A percentile compares a stretch with the other conserved stretches of the same genome.
These are phyloP conservation scores for Kwoniella europaea DNA, from an alignment of 768 basidiomycete genomes.

Conservation along the genomic window DNA sequence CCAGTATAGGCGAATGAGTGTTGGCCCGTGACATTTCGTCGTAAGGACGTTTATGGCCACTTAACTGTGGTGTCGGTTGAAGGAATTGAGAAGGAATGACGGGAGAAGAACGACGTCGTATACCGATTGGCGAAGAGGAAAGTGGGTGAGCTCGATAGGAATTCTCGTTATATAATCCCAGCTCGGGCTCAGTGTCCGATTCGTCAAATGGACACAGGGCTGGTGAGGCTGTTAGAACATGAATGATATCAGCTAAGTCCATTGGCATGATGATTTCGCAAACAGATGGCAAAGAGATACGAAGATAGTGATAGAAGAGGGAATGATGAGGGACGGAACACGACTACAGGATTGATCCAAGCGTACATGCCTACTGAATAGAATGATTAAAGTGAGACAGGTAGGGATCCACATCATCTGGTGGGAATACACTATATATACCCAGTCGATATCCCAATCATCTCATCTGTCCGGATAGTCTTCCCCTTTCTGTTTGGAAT, in stretches of 20 bases:
- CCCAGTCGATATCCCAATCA: neutral
- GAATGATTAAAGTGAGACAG: neutral
- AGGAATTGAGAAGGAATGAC: conserved; percentile 17
- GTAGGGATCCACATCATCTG: neutral
- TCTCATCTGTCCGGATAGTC: neutral
- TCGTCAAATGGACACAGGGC: neutral
- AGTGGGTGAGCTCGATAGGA: neutral
- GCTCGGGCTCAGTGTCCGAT: neutral
- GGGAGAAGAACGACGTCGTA: neutral
- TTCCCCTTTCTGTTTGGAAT: neutral
- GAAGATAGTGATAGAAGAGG: neutral
- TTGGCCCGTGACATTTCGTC: conserved; percentile 22
- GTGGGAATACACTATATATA: neutral
- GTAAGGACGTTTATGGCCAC: conserved; percentile 16
- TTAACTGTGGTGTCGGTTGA: conserved; percentile 9
- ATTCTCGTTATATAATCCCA: neutral
- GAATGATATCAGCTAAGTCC: conserved; percentile 9
- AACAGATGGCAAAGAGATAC: neutral
- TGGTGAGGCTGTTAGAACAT: conserved; percentile 12
- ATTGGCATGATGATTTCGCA: conserved; percentile 5
- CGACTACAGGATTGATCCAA: neutral
- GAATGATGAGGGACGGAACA: neutral
- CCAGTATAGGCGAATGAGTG: conserved; percentile 23
- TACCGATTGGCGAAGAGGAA: neutral
- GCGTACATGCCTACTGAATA: neutral